Conservation (phyloP, 2,329 filamentous ascomycete species). For the Ascochyta viciae-villosae region DNA sequence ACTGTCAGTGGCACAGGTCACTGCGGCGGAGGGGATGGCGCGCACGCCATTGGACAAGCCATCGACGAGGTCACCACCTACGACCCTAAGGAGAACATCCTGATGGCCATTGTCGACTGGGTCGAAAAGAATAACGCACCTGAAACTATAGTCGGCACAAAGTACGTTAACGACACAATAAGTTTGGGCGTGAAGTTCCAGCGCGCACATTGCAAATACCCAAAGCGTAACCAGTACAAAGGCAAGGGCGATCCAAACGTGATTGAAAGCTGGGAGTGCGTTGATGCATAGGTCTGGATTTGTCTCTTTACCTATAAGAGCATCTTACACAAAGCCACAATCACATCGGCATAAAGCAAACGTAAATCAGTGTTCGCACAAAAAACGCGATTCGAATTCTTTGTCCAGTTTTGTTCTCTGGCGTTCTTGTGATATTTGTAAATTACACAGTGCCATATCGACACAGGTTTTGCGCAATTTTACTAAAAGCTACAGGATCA, state of each 20-base stretch:
- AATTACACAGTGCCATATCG: no score
- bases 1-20: constrained; percentile 61
- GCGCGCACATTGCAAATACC: constrained; percentile 49
- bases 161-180: constrained; percentile 39
- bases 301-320: not conserved
- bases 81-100: constrained; percentile 53
- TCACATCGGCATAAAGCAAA: not conserved
- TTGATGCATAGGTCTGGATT: constrained; percentile 15
- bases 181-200: constrained; percentile 40
- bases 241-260: constrained; percentile 40
- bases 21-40: constrained; percentile 58
- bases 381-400: not conserved
- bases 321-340: not conserved
- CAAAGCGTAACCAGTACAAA: constrained; percentile 44
- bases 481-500: no score
- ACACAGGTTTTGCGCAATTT: no score
- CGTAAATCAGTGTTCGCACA: not conserved
- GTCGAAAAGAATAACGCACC: constrained; percentile 54
- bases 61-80: constrained; percentile 27
- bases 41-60: constrained; percentile 46
- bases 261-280: constrained; percentile 45
- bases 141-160: constrained; percentile 45
- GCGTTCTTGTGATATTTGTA: no score
- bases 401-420: not conserved
- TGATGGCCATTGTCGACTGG: constrained; percentile 58